Evolutionary conservation across 2,329 filamentous ascomycete species (phyloP).

Genomic region (Pezicula neosporulosa): DNA sequence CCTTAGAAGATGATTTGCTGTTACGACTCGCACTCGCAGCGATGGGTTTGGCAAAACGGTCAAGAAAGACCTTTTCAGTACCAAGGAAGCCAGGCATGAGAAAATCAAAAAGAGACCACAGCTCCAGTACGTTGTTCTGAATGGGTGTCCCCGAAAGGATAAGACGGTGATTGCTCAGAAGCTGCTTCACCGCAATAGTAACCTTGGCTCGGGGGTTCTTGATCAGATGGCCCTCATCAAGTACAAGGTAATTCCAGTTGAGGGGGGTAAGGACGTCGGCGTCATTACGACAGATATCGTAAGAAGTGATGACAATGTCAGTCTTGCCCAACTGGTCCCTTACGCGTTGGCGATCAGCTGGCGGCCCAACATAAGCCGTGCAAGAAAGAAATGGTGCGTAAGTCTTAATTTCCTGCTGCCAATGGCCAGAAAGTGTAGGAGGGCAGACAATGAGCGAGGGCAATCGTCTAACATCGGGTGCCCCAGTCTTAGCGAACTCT

Average conservation of each 20-base stretch:
- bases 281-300: slow-evolving; percentile 96
- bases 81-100: slow-evolving; percentile 98
- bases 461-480: slow-evolving; percentile 72
- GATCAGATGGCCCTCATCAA: slow-evolving; percentile 97
- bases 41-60: slow-evolving; percentile 87
- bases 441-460: slow-evolving; percentile 95
- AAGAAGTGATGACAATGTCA: slow-evolving; percentile 95
- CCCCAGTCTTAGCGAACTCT: slow-evolving; percentile 79
- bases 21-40: slow-evolving; percentile 90
- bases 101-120: slow-evolving; percentile 98
- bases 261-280: slow-evolving; percentile 78
- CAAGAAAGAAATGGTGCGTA: slow-evolving; percentile 93
- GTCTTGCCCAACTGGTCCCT: slow-evolving; percentile 68
- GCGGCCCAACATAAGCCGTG: slow-evolving; percentile 87
- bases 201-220: slow-evolving; percentile 99
- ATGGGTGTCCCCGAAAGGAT: slow-evolving; percentile 97
- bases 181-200: slow-evolving; percentile 84
- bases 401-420: slow-evolving; percentile 95
- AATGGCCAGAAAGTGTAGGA: slow-evolving; percentile 93
- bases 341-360: slow-evolving; percentile 71
- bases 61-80: slow-evolving; percentile 90
- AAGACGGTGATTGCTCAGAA: slow-evolving; percentile 88
- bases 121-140: slow-evolving; percentile 93
- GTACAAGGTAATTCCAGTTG: slow-evolving; percentile 95
- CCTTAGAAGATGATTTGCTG: slow-evolving; percentile 95